These are phyloP conservation scores for Cordyceps javanica DNA, from an alignment of 2,329 filamentous ascomycete genomes.

Conservation along the genomic window DNA sequence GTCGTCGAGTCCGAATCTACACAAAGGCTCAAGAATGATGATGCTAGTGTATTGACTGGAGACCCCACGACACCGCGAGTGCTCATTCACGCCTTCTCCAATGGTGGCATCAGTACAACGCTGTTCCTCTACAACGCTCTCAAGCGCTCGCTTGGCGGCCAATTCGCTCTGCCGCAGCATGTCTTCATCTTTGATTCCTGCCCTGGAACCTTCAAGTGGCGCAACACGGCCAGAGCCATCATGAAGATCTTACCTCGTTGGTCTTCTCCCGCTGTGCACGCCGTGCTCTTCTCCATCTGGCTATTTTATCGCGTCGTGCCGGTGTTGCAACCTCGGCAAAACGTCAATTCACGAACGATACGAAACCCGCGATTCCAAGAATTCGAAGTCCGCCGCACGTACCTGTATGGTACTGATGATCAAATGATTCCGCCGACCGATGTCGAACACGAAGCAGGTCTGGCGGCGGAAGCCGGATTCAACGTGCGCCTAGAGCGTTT, in stretches of 20 bases:
- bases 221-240: slow-evolving; percentile 33
- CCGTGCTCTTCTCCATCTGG: slow-evolving; percentile 28
- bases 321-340: slow-evolving; percentile 25
- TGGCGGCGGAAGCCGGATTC: slow-evolving; percentile 35
- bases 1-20: slow-evolving; percentile 19
- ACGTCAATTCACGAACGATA: slow-evolving; percentile 30
- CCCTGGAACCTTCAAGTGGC: slow-evolving; percentile 39
- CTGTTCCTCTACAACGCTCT: slow-evolving; percentile 32
- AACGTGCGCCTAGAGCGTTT: slow-evolving; percentile 40
- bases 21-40: slow-evolving; percentile 13
- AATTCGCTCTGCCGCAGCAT: slow-evolving; percentile 26
- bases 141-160: slow-evolving; percentile 18
- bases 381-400: slow-evolving; percentile 40
- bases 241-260: slow-evolving; percentile 29
- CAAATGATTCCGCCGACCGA: slow-evolving; percentile 38
- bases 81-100: slow-evolving; percentile 46
- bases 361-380: slow-evolving; percentile 28
- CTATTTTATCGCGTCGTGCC: slow-evolving; percentile 24
- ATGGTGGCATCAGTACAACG: slow-evolving; percentile 42
- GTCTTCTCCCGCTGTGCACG: slow-evolving; percentile 28
- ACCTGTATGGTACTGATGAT: slow-evolving; percentile 46
- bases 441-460: slow-evolving; percentile 41
- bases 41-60: background rate
- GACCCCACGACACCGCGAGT: slow-evolving; percentile 21
- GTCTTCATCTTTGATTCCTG: slow-evolving; percentile 9